Evolutionary conservation across 305 asterid genomes (phyloP).

Genomic region (Stenogyne calaminthoides): DNA sequence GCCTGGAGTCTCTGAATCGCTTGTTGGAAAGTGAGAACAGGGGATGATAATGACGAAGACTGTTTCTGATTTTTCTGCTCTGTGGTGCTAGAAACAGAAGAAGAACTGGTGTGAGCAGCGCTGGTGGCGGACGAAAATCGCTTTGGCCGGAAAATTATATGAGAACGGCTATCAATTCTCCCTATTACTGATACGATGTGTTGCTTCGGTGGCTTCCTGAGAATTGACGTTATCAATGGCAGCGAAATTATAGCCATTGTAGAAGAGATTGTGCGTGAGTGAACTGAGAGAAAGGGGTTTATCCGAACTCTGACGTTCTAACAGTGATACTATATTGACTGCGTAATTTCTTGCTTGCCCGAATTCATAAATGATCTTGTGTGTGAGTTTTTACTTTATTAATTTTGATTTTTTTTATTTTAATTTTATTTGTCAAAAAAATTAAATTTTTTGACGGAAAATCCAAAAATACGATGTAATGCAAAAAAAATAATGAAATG

Average conservation of each 20-base stretch:
- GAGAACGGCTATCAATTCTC: conserved; percentile 32
- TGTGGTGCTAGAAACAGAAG: conserved; percentile 39
- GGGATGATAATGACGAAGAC: conserved; percentile 26
- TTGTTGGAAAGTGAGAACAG: conserved; percentile 82
- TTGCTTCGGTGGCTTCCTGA: conserved; percentile 44
- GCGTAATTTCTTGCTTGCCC: too few relatives aligned
- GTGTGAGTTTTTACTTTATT: too few relatives aligned
- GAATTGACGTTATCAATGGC: conserved; percentile 64
- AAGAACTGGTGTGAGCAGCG: conserved; percentile 19
- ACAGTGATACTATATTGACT: too few relatives aligned
- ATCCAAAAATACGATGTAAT: too few relatives aligned
- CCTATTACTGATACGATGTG: conserved; percentile 37
- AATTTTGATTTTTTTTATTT: too few relatives aligned
- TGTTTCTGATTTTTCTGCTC: conserved; percentile 38
- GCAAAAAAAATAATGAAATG: too few relatives aligned
- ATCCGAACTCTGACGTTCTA: too few relatives aligned
- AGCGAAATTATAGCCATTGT: conserved; percentile 68
- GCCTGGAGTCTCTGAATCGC: conserved; percentile 98
- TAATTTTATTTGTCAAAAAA: too few relatives aligned
- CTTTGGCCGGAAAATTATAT: conserved; percentile 35
- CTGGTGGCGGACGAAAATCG: conserved; percentile 43
- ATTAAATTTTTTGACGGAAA: too few relatives aligned
- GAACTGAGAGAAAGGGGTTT: conserved; percentile 18
- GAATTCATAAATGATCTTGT: too few relatives aligned
- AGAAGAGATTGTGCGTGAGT: background rate